These are phyloP conservation scores for Pyrenophora teres DNA, from an alignment of 2,329 filamentous ascomycete species.

Conservation along the genomic window DNA sequence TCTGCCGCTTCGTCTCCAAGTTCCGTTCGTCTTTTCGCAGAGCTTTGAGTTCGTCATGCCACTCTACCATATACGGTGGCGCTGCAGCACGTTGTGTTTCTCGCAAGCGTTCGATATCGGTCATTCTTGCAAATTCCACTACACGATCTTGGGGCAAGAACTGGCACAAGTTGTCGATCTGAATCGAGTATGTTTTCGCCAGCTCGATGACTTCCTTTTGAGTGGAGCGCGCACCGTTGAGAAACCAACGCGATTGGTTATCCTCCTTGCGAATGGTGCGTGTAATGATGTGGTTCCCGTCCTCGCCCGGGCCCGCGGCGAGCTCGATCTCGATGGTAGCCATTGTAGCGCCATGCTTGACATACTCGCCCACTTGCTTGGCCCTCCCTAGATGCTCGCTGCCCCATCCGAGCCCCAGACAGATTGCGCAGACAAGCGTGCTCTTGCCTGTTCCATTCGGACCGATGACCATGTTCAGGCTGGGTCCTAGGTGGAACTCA, in stretches of 20 bases:
- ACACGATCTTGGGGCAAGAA: conserved; percentile 96
- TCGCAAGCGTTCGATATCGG: conserved; percentile 77
- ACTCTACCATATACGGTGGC: conserved; percentile 75
- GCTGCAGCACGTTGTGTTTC: conserved; percentile 91
- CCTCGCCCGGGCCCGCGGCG: conserved; percentile 62
- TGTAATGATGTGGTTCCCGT: conserved; percentile 72
- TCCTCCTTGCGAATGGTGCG: conserved; percentile 80
- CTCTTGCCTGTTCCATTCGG: conserved; percentile 99
- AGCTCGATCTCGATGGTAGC: conserved; percentile 92
- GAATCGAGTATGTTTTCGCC: conserved; percentile 77
- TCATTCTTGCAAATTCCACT: conserved; percentile 86
- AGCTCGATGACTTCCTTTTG: conserved; percentile 70
- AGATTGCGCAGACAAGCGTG: conserved; percentile 95
- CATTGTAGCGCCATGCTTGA: conserved; percentile 81
- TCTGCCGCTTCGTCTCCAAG: conserved; percentile 61
- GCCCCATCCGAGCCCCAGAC: conserved; percentile 83
- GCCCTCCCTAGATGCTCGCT: conserved; percentile 78
- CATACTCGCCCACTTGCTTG: conserved; percentile 83
- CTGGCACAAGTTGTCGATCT: conserved; percentile 97
- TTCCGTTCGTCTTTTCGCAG: conserved; percentile 72
- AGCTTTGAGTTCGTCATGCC: conserved; percentile 75
- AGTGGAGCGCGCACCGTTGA: conserved; percentile 68
- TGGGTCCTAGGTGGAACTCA: conserved; percentile 88
- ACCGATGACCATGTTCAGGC: conserved; percentile 97
- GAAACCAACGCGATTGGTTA: conserved; percentile 76